These are phyloP conservation scores for Apiospora rasikravindrae DNA, from an alignment of 2,329 filamentous ascomycete genomes.

Conservation along the genomic window DNA sequence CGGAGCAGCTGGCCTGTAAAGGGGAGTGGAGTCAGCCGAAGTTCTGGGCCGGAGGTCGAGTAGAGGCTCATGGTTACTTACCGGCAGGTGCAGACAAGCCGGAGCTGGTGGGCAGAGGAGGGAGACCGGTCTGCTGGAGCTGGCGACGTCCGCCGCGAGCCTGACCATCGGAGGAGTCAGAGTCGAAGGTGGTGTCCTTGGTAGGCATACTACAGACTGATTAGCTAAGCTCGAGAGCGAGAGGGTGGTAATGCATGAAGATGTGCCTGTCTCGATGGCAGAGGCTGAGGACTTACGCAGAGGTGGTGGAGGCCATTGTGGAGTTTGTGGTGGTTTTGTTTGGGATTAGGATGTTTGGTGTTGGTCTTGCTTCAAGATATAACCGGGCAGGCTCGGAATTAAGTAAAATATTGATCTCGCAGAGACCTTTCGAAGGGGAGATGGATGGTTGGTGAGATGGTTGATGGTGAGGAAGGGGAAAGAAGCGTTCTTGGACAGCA, in stretches of 20 bases:
- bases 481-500: not conserved
- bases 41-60: no score
- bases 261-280: not conserved
- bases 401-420: constrained; percentile 16
- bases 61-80: constrained; percentile 22
- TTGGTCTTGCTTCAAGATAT: constrained; percentile 10
- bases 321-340: constrained; percentile 3
- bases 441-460: not conserved
- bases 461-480: not conserved
- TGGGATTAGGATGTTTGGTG: constrained; percentile 1
- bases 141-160: constrained; percentile 43
- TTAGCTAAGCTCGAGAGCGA: constrained; percentile 18
- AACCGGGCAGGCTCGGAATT: constrained; percentile 9
- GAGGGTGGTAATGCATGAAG: not conserved
- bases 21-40: not conserved
- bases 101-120: constrained; percentile 42
- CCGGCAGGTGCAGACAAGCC: constrained; percentile 45
- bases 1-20: constrained; percentile 58
- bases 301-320: constrained; percentile 20
- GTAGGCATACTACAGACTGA: constrained; percentile 1
- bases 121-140: constrained; percentile 27
- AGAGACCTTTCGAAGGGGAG: constrained; percentile 4
- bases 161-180: constrained; percentile 36
- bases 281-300: constrained; percentile 15
- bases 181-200: constrained; percentile 15